Base-by-base conservation (phyloP, 148 eudicot genomes). In the Rhododendron molle region DNA sequence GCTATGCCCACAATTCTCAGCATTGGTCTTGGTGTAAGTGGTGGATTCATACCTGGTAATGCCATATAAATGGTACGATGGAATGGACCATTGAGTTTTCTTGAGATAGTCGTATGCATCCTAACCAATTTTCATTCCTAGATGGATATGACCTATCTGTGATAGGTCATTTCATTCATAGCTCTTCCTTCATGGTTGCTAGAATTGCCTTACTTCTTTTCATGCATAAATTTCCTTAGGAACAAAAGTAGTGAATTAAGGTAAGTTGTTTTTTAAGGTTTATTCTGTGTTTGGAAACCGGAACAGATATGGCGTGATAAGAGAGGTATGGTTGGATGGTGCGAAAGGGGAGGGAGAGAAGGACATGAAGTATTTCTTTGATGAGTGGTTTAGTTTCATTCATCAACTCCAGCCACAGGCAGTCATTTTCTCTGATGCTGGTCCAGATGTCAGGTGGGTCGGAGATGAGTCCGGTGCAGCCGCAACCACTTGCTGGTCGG, bases 281-380 rank as follows among this genome's bases (percentile, higher is more conserved):
- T 21, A 40, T 11, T 26, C 15, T 73, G 3, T 82, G 34, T 13
- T 21, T 78, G 46, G 62, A 20, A 58, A 81, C 56, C 85, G 83
- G 83, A 81, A 43, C 91, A 95, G 97, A 89, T 94, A 94, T 90
- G 98, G 95, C 20, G 89, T 83, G 56, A 88, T 95, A 83, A 91
- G 89, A 87, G 96, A 95, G 87, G 92, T 95, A 26, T 95, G 89
- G 88, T 90, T 95, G 85, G 98, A 95, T 79, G 98, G 97, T 69
- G 95, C 95, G 49, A 94, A 94, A 87, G 98, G 97, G 83, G 91
- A 92, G 80, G 92, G 94, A 47, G 98, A 91, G 86, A 93, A 93
- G 89, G 93, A 95, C 86, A 95, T 95, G 98, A 91, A 94, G 62
- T 95, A 95, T 81, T 95, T 86, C 87, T 95, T 95, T 86, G 92